Conservation (phyloP, 495 filamentous ascomycete species). For the Hypoxylon perforatum region DNA sequence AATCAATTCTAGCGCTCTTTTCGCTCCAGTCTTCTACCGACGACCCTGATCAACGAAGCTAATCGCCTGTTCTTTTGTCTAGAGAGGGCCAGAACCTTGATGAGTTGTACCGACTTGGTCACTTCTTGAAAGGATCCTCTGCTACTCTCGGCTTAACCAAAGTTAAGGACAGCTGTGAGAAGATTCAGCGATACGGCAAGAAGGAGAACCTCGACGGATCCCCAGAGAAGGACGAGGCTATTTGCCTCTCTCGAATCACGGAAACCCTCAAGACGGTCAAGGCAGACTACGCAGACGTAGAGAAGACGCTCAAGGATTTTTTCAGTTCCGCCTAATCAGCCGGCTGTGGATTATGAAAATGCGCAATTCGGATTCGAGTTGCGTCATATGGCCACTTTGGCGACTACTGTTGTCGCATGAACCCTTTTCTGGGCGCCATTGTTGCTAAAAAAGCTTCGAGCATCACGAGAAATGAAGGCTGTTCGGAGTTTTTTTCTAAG, state of each 20-base stretch:
- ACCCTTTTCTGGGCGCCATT: slow-evolving; percentile 19
- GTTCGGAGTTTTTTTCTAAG: slow-evolving; percentile 29
- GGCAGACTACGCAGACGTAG: slow-evolving; percentile 79
- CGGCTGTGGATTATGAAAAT: slow-evolving; percentile 12
- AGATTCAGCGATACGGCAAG: slow-evolving; percentile 93
- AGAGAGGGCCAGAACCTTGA: slow-evolving; percentile 74
- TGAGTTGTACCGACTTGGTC: slow-evolving; percentile 83
- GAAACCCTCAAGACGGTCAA: slow-evolving; percentile 76
- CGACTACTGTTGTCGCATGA: slow-evolving; percentile 31
- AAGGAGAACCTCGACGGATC: slow-evolving; percentile 80
- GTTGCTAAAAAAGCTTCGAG: slow-evolving; percentile 30
- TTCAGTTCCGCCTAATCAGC: slow-evolving; percentile 61
- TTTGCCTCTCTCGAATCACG: slow-evolving; percentile 74
- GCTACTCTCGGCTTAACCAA: slow-evolving; percentile 93
- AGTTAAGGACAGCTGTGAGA: slow-evolving; percentile 92
- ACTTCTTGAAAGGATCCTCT: slow-evolving; percentile 98
- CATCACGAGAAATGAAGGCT: slow-evolving; percentile 49
- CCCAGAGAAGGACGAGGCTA: slow-evolving; percentile 68
- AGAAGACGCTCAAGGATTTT: slow-evolving; percentile 76
- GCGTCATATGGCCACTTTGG: slow-evolving; percentile 23
- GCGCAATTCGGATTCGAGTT: slow-evolving; percentile 28
- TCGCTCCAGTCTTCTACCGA: not conserved
- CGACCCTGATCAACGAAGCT: slow-evolving; percentile 19
- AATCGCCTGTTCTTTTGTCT: slow-evolving; percentile 24
- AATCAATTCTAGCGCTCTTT: slow-evolving; percentile 12